Percentiles rank a stretch among this genome's conserved stretches.
Conservation (phyloP, 2,329 filamentous ascomycete genomes). For the Aspergillus spinulosporus region DNA sequence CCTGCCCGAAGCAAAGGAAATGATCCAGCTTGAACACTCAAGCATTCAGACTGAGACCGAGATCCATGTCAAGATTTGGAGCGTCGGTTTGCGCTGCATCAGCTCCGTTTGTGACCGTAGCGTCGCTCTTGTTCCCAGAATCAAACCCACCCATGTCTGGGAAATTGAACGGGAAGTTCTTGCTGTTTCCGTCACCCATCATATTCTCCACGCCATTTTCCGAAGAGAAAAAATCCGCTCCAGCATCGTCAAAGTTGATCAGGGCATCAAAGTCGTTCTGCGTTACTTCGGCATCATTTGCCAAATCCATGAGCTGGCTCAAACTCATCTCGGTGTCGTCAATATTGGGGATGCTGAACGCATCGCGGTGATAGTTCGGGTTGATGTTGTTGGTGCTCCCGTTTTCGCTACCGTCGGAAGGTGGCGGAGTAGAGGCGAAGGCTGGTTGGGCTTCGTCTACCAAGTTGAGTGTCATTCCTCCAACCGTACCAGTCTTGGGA, state of each 20-base stretch:
- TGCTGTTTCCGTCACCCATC: constrained; percentile 9
- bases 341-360: constrained; percentile 32
- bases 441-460: constrained; percentile 29
- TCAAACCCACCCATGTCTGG: constrained; percentile 21
- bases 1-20: neutral
- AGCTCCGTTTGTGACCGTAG: neutral
- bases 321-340: constrained; percentile 39
- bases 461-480: constrained; percentile 18
- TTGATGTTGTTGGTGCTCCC: constrained; percentile 43
- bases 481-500: constrained; percentile 28
- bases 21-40: constrained; percentile 1
- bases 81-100: constrained; percentile 17
- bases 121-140: constrained; percentile 18
- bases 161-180: constrained; percentile 21
- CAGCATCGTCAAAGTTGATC: constrained; percentile 48
- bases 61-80: constrained; percentile 23
- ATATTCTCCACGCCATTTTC: constrained; percentile 22
- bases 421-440: constrained; percentile 44
- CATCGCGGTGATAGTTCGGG: constrained; percentile 29
- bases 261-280: constrained; percentile 49
- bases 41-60: constrained; percentile 21
- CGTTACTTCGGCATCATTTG: constrained; percentile 47
- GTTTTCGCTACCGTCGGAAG: constrained; percentile 46
- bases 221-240: constrained; percentile 37
- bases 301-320: constrained; percentile 45